Conservation (phyloP, 1,139 yeast species). For the Protomyces macrosporus region DNA sequence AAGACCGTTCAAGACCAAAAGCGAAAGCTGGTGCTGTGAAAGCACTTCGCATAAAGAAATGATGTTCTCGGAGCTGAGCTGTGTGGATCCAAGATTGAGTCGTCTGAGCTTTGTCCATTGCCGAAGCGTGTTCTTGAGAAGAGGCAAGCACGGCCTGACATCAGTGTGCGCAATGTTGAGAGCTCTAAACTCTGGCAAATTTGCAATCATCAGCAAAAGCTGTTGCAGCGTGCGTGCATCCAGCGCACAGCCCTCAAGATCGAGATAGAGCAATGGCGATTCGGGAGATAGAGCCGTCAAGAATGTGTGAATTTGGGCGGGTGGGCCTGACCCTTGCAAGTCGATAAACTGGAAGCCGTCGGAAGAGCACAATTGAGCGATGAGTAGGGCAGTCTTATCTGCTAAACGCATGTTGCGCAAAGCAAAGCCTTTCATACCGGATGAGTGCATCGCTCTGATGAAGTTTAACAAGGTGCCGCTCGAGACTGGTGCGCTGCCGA, state of each 20-base stretch:
- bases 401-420: neutral
- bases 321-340: neutral
- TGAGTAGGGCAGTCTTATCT: neutral
- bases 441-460: neutral
- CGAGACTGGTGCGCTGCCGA: constrained; percentile 2
- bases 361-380: neutral
- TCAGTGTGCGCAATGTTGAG: constrained; percentile 5
- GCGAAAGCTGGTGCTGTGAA: constrained; percentile 5
- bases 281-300: neutral
- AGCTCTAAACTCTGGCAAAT: constrained; percentile 15
- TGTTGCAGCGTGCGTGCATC: neutral
- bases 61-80: constrained; percentile 3
- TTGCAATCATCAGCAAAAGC: neutral
- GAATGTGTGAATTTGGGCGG: neutral
- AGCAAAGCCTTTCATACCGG: neutral
- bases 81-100: constrained; percentile 1
- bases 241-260: neutral
- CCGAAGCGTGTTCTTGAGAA: neutral
- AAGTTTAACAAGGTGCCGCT: neutral
- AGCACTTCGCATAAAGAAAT: constrained; percentile 4
- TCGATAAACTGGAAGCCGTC: constrained; percentile 4
- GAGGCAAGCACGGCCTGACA: neutral
- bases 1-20: neutral
- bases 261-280: constrained; percentile 11
- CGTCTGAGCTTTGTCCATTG: constrained; percentile 1